phyloP scores from a whole-genome alignment of 2,329 filamentous ascomycete species.

The Escovopsis sp. region DNA sequence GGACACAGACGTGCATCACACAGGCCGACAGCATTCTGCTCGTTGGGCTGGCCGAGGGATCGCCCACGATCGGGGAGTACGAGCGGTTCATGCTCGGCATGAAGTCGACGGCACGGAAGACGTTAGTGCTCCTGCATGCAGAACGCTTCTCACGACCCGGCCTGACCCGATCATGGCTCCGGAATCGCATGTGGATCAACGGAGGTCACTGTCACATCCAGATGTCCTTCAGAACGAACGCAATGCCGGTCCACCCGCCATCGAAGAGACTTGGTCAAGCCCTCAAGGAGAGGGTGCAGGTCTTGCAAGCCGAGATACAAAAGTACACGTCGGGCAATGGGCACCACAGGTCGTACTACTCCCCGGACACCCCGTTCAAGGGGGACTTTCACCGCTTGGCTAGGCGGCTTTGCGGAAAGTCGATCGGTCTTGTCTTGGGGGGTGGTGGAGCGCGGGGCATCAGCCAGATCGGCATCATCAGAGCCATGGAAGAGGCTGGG shows the following conservation, averaged over 20 bases:
- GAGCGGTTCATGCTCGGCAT: slow-evolving; percentile 92
- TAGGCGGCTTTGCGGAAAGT: slow-evolving; percentile 79
- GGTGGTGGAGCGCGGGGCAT: slow-evolving; percentile 88
- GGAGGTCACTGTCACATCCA: slow-evolving; percentile 96
- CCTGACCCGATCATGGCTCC: slow-evolving; percentile 75
- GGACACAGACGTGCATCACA: slow-evolving; percentile 95
- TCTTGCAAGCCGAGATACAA: slow-evolving; percentile 90
- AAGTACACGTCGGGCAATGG: slow-evolving; percentile 93
- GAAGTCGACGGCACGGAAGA: slow-evolving; percentile 91
- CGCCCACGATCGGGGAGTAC: slow-evolving; percentile 85
- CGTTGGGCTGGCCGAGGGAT: slow-evolving; percentile 80
- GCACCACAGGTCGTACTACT: slow-evolving; percentile 79
- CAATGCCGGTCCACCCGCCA: slow-evolving; percentile 61
- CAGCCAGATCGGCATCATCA: slow-evolving; percentile 84
- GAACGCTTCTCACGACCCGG: slow-evolving; percentile 80
- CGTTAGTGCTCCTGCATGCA: slow-evolving; percentile 75
- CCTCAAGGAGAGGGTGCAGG: slow-evolving; percentile 84
- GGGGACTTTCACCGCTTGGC: slow-evolving; percentile 92
- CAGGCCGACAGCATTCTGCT: slow-evolving; percentile 94
- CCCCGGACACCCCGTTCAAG: slow-evolving; percentile 83
- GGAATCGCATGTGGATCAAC: slow-evolving; percentile 94
- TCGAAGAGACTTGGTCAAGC: slow-evolving; percentile 69
- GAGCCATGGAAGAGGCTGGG: slow-evolving; percentile 87
- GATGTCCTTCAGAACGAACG: slow-evolving; percentile 70
- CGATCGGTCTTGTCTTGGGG: slow-evolving; percentile 83